A percentile compares a stretch with the other conserved stretches of the same genome.
phyloP scores from a whole-genome alignment of 1,284 basidiomycete genomes.

The Pseudozyma sp. region DNA sequence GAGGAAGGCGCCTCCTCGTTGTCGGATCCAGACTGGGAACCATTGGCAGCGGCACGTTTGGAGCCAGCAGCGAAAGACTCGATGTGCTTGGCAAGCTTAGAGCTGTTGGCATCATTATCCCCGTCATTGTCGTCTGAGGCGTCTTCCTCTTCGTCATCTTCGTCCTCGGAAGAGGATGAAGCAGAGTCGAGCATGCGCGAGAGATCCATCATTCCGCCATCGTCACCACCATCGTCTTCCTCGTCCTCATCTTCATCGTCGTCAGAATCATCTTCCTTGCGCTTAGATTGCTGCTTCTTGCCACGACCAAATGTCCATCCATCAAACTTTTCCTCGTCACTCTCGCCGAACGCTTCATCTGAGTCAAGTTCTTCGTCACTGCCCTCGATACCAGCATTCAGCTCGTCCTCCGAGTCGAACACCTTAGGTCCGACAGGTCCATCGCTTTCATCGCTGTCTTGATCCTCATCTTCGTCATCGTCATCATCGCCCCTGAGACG shows the following conservation, averaged over 20 bases:
- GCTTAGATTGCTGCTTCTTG: slow-evolving; percentile 15
- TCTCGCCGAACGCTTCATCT: slow-evolving; percentile 67
- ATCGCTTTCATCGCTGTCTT: slow-evolving; percentile 17
- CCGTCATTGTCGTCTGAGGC: slow-evolving; percentile 29
- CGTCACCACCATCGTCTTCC: slow-evolving; percentile 49
- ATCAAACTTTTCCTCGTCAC: slow-evolving; percentile 62
- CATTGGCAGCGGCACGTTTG: slow-evolving; percentile 18
- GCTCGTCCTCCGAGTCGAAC: slow-evolving; percentile 58
- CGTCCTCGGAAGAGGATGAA: slow-evolving; percentile 38
- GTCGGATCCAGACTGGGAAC: slow-evolving; percentile 20
- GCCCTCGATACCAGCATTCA: slow-evolving; percentile 46
- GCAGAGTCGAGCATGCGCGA: slow-evolving; percentile 62
- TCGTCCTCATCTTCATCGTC: slow-evolving; percentile 31
- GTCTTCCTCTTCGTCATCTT: slow-evolving; percentile 23
- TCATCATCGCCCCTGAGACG: slow-evolving; percentile 14
- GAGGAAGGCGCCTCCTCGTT: slow-evolving; percentile 23
- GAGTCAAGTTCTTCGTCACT: slow-evolving; percentile 67
- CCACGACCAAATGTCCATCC: slow-evolving; percentile 47
- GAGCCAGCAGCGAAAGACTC: slow-evolving; percentile 38
- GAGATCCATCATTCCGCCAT: slow-evolving; percentile 61
- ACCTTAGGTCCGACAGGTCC: slow-evolving; percentile 48
- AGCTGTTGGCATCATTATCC: slow-evolving; percentile 34
- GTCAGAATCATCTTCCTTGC: slow-evolving; percentile 4
- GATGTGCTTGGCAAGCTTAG: slow-evolving; percentile 45
- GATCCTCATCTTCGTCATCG: slow-evolving; percentile 22